These are phyloP conservation scores for Termitomyces sp. DNA, from an alignment of 768 basidiomycete species.

Conservation along the genomic window DNA sequence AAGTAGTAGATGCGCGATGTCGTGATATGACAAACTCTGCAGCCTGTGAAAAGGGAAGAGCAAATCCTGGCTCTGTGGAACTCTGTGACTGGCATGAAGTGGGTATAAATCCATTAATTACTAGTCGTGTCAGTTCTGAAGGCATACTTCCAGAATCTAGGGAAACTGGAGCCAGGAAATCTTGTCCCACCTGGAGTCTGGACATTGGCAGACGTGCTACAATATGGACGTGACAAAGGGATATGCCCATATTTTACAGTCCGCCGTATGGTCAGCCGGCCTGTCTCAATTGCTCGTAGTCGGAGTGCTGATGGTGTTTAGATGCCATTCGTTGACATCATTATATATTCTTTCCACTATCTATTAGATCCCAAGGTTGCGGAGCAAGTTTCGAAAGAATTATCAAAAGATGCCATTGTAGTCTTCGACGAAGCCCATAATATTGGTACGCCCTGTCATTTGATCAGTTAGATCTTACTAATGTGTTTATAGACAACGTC, in stretches of 20 bases:
- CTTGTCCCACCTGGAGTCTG: slow-evolving; percentile 84
- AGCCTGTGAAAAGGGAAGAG: slow-evolving; percentile 76
- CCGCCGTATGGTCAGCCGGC: slow-evolving; percentile 74
- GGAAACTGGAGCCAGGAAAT: slow-evolving; percentile 73
- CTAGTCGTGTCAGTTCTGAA: slow-evolving; percentile 1
- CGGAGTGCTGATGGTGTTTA: slow-evolving; percentile 24
- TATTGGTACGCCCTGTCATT: slow-evolving; percentile 55
- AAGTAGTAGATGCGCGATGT: slow-evolving; percentile 94
- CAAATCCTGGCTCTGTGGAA: slow-evolving; percentile 84
- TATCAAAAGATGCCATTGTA: slow-evolving; percentile 96
- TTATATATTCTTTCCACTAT: slow-evolving; percentile 99
- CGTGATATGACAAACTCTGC: slow-evolving; percentile 88
- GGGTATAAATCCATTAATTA: slow-evolving; percentile 12
- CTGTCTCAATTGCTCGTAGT: background rate
- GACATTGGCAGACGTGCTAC: slow-evolving; percentile 90
- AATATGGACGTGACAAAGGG: slow-evolving; percentile 79
- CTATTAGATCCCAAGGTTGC: slow-evolving; percentile 98
- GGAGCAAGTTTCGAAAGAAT: slow-evolving; percentile 96
- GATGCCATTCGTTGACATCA: slow-evolving; percentile 94
- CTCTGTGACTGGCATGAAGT: slow-evolving; percentile 97
- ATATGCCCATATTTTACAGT: slow-evolving; percentile 96
- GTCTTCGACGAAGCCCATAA: slow-evolving; percentile 99
- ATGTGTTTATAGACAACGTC: slow-evolving; percentile 72
- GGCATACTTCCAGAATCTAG: slow-evolving; percentile 57
- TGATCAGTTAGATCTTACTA: slow-evolving; percentile 20